These are phyloP conservation scores for Trichoderma sp. DNA, from an alignment of 2,329 filamentous ascomycete genomes.

Conservation along the genomic window DNA sequence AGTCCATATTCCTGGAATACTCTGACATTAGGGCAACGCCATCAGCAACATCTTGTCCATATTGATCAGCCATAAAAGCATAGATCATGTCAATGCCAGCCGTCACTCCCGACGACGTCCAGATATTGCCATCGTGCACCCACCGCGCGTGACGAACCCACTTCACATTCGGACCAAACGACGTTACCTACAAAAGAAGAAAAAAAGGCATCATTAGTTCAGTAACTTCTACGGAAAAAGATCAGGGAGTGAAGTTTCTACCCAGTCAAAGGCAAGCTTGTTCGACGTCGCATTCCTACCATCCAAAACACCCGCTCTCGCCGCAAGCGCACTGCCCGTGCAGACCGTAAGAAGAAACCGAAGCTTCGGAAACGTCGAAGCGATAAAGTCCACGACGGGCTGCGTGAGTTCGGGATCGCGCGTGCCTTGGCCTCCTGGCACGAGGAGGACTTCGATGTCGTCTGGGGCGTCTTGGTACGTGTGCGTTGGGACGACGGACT, in stretches of 20 bases:
- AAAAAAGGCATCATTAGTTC: not conserved
- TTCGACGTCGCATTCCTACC: conserved; percentile 62
- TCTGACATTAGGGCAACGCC: conserved; percentile 56
- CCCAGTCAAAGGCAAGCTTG: conserved; percentile 54
- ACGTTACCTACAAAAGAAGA: conserved; percentile 40
- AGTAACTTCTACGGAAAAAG: not conserved
- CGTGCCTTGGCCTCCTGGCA: conserved; percentile 45
- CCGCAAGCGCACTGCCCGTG: conserved; percentile 59
- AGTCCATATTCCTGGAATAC: conserved; percentile 58
- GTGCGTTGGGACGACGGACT: conserved; percentile 42
- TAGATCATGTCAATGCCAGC: conserved; percentile 46
- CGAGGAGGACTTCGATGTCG: conserved; percentile 44
- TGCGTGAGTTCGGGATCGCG: conserved; percentile 33
- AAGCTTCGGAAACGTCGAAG: conserved; percentile 45
- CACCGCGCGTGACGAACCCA: conserved; percentile 62
- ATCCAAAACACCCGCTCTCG: conserved; percentile 58
- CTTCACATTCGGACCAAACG: conserved; percentile 48
- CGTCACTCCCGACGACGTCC: conserved; percentile 62
- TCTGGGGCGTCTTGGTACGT: conserved; percentile 41
- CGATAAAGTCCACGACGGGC: conserved; percentile 47
- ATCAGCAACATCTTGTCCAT: conserved; percentile 54
- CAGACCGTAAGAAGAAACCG: conserved; percentile 63
- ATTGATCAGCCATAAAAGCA: conserved; percentile 42
- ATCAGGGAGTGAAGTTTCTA: conserved; percentile 1
- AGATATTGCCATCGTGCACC: conserved; percentile 63